A percentile compares a stretch with the other conserved stretches of the same genome.
Conservation (phyloP, 2,329 filamentous ascomycete genomes). For the Fusarium sterilihyphosum region DNA sequence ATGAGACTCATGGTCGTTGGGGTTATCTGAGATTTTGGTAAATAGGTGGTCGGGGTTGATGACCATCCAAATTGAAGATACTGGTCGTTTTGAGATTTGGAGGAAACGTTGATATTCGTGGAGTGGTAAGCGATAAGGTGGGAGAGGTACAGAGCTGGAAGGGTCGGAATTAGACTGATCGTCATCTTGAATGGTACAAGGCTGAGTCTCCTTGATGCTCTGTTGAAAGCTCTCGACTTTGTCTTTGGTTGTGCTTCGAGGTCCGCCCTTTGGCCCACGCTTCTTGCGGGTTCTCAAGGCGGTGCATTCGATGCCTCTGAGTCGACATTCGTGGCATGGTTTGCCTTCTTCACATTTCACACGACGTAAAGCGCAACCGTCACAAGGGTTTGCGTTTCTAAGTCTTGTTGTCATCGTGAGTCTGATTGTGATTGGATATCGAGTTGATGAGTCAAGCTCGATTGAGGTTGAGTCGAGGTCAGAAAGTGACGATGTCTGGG, state of each 20-base stretch:
- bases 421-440: neutral
- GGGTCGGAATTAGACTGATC: neutral
- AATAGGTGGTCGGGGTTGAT: conserved; percentile 34
- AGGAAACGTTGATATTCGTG: conserved; percentile 36
- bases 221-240: conserved; percentile 29
- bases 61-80: conserved; percentile 41
- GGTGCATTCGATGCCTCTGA: conserved; percentile 31
- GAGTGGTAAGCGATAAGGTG: conserved; percentile 25
- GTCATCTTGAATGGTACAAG: neutral
- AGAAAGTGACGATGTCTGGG: conserved; percentile 12
- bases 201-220: conserved; percentile 12
- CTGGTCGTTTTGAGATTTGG: conserved; percentile 28
- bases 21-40: conserved; percentile 12
- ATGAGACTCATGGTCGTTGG: conserved; percentile 34
- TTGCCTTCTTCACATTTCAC: conserved; percentile 32
- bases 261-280: conserved; percentile 30
- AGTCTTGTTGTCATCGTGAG: conserved; percentile 20
- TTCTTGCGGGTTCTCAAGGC: conserved; percentile 21
- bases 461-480: neutral
- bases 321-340: conserved; percentile 27
- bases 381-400: conserved; percentile 32
- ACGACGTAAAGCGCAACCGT: conserved; percentile 28
- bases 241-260: conserved; percentile 21
- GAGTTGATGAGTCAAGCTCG: neutral
- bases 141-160: neutral